Base-by-base conservation (phyloP, 345 rosid species). In the Rubroshorea leprosula region DNA sequence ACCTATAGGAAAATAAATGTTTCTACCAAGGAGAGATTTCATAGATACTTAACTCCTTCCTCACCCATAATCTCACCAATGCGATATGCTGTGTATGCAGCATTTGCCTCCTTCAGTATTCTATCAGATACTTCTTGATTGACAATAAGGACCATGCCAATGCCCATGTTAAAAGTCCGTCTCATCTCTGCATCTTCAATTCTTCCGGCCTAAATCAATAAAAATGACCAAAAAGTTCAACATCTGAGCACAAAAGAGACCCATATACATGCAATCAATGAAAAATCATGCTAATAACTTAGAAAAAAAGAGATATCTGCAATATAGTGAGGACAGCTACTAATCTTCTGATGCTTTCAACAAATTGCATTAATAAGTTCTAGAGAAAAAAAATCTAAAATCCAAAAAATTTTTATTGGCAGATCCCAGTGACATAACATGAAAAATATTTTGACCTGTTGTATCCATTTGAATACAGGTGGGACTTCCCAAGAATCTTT, bases 111-210 rank as follows among this genome's bases (percentile, higher is more conserved):
- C 4, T 62, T 74, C 6, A 84, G 80, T 69, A 92, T 71, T 69
- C 80, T 62, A 13, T 5, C 45, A 1, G 91, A 77, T 5, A 87
- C 94, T 55, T 84, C 97, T 45, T 76, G 65, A 51, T 72, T 82
- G 51, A 80, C 80, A 13, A 83, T 80, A 21, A 93, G 58, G 19
- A 89, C 97, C 99, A 93, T 85, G 58, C 97, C 97, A 27, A 89
- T 82, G 19, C 99, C 99, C 88, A 85, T 70, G 74, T 93, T 89
- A 63, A 89, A 93, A 16, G 96, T 89, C 52, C 96, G 78, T 50
- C 83, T 76, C 97, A 93, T 93, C 81, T 87, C 97, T 18, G 74
- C 63, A 51, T 87, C 90, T 70, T 87, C 92, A 60, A 93, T 82
- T 9, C 52, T 75, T 58, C 99, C 99, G 27, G 77, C 80, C 99